A percentile compares a stretch with the other conserved stretches of the same genome.
These are phyloP conservation scores for Oryza punctata DNA, from an alignment of 176 grass and related monocot species.

Conservation along the genomic window DNA sequence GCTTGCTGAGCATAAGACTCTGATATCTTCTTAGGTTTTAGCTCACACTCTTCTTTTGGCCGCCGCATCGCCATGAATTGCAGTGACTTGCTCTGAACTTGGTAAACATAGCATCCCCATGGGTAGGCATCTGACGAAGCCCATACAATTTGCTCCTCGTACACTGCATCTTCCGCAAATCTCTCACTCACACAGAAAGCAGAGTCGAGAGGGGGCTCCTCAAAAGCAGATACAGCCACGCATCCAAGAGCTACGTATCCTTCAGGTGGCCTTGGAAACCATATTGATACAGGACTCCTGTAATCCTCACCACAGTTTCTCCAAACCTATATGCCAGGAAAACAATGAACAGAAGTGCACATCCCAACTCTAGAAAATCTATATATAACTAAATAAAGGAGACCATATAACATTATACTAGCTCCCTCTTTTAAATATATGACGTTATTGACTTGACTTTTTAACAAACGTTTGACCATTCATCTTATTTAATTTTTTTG, in stretches of 20 bases:
- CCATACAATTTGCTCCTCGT: slow-evolving; percentile 91
- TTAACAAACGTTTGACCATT: too few relatives aligned
- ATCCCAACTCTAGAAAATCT: not conserved
- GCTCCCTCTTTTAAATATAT: too few relatives aligned
- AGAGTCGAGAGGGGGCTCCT: slow-evolving; percentile 65
- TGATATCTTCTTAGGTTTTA: slow-evolving; percentile 59
- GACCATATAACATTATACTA: not conserved
- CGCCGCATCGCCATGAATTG: slow-evolving; percentile 80
- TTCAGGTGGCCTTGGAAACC: slow-evolving; percentile 82
- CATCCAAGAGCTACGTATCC: slow-evolving; percentile 80
- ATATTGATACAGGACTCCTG: slow-evolving; percentile 66
- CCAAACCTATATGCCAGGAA: slow-evolving; percentile 64
- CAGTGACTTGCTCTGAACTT: slow-evolving; percentile 69
- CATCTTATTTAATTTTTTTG: too few relatives aligned
- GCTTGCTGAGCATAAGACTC: slow-evolving; percentile 34
- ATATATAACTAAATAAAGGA: not conserved
- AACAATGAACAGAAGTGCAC: not conserved
- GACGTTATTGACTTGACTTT: too few relatives aligned
- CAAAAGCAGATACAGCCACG: slow-evolving; percentile 64
- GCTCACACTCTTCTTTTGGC: slow-evolving; percentile 65
- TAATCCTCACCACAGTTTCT: slow-evolving; percentile 90
- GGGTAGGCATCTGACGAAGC: slow-evolving; percentile 76
- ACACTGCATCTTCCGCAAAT: slow-evolving; percentile 61
- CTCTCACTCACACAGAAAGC: slow-evolving; percentile 64
- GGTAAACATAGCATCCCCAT: slow-evolving; percentile 92